Conservation (phyloP, 768 basidiomycete genomes). For the Pleurotus ostreatus region DNA sequence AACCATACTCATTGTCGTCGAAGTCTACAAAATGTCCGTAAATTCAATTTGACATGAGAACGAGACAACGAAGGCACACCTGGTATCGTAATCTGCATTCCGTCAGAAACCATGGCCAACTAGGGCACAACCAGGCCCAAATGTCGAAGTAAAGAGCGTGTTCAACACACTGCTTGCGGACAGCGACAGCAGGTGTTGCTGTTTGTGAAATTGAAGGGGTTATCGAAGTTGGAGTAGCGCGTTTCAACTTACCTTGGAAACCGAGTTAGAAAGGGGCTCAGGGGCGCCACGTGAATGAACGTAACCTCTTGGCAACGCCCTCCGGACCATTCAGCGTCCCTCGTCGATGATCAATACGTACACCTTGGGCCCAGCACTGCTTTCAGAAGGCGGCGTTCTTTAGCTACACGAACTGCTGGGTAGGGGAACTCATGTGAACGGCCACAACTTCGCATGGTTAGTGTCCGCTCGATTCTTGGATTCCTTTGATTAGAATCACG, state of each 20-base stretch:
- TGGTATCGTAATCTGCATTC: constrained; percentile 65
- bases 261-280: neutral
- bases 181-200: neutral
- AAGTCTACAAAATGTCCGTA: constrained; percentile 48
- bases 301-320: too few relatives aligned
- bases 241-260: neutral
- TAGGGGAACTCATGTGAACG: too few relatives aligned
- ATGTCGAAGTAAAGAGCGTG: neutral
- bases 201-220: neutral
- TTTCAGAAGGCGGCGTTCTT: too few relatives aligned
- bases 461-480: too few relatives aligned
- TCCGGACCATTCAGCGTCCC: too few relatives aligned
- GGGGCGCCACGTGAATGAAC: neutral
- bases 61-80: constrained; percentile 30
- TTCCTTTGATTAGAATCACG: too few relatives aligned
- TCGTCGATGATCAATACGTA: too few relatives aligned
- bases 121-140: neutral
- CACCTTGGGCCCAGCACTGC: too few relatives aligned
- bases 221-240: neutral
- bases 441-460: too few relatives aligned
- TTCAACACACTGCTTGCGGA: neutral
- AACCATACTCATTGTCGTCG: constrained; percentile 66
- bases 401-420: too few relatives aligned
- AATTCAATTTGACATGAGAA: constrained; percentile 4
- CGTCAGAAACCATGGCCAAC: constrained; percentile 23